Evolutionary conservation across 768 basidiomycete genomes (phyloP).

Genomic region (Rhodosporidiobolus odoratus): DNA sequence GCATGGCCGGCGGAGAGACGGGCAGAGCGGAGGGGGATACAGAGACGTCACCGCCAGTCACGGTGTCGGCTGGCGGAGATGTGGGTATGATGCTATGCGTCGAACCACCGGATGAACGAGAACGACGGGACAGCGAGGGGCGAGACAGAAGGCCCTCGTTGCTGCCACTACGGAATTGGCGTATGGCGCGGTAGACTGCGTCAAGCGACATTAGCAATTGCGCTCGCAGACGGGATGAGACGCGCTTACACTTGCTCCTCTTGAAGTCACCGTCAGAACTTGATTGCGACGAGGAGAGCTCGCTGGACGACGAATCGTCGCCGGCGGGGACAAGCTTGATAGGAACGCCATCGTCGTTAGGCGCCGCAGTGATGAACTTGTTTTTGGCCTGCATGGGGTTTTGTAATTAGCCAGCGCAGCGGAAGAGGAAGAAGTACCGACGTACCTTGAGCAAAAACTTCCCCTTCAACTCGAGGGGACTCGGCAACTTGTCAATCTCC

Average conservation of each 20-base stretch:
- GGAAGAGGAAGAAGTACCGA: background rate
- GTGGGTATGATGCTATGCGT: background rate
- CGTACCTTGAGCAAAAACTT: constrained; percentile 76
- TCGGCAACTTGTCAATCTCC: constrained; percentile 61
- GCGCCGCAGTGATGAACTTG: constrained; percentile 53
- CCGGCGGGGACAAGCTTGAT: constrained; percentile 23
- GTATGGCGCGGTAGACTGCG: constrained; percentile 33
- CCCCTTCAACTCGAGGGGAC: constrained; percentile 72
- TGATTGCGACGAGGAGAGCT: constrained; percentile 19
- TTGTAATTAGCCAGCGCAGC: background rate
- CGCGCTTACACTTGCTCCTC: constrained; percentile 26
- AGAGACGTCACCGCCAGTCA: constrained; percentile 1
- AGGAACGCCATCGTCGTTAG: constrained; percentile 10
- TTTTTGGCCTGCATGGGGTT: constrained; percentile 63
- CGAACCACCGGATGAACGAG: constrained; percentile 4
- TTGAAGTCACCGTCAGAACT: constrained; percentile 40
- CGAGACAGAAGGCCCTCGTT: constrained; percentile 7
- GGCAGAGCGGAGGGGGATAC: constrained; percentile 8
- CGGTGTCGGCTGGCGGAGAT: constrained; percentile 2
- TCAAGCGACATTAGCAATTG: no score
- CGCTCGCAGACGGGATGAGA: background rate
- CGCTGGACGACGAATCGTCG: constrained; percentile 29
- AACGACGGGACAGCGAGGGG: background rate
- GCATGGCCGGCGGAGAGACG: background rate
- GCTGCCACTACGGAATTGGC: constrained; percentile 12